These are phyloP conservation scores for Bocquillonia castaneifolia DNA, from an alignment of 441 rosid species.

Conservation along the genomic window DNA sequence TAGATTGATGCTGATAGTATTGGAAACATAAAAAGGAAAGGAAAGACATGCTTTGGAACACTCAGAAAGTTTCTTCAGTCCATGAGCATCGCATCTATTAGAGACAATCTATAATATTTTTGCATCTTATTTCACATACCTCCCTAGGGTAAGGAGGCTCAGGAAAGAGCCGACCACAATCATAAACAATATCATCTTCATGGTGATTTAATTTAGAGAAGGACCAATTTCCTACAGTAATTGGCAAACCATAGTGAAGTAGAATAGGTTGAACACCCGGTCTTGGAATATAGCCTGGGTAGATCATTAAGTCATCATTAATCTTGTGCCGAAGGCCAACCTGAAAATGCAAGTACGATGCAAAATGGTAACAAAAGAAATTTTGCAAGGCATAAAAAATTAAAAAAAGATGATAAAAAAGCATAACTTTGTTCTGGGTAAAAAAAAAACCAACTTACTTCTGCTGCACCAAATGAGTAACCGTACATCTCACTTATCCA, in stretches of 20 bases:
- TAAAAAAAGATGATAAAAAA: too few relatives aligned
- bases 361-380: slow-evolving; percentile 5
- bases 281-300: slow-evolving; percentile 87
- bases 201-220: slow-evolving; percentile 86
- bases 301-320: slow-evolving; percentile 80
- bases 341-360: slow-evolving; percentile 37
- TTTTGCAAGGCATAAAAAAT: neutral
- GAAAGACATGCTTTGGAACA: slow-evolving; percentile 1
- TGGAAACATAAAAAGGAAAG: neutral
- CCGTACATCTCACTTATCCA: slow-evolving; percentile 99
- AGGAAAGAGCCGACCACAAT: slow-evolving; percentile 83
- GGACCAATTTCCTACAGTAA: slow-evolving; percentile 90
- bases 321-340: slow-evolving; percentile 95
- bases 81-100: neutral
- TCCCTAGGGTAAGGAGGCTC: slow-evolving; percentile 98
- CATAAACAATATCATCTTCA: slow-evolving; percentile 85
- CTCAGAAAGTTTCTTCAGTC: slow-evolving; percentile 1
- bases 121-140: slow-evolving; percentile 40
- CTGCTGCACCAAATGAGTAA: slow-evolving; percentile 98
- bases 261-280: slow-evolving; percentile 84
- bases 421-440: neutral
- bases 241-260: slow-evolving; percentile 87
- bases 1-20: neutral
- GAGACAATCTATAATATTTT: neutral
- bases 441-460: slow-evolving; percentile 44